A percentile compares a stretch with the other conserved stretches of the same genome.
Evolutionary conservation across 75 land plant genomes (phyloP).

Genomic region (Picea glauca): DNA sequence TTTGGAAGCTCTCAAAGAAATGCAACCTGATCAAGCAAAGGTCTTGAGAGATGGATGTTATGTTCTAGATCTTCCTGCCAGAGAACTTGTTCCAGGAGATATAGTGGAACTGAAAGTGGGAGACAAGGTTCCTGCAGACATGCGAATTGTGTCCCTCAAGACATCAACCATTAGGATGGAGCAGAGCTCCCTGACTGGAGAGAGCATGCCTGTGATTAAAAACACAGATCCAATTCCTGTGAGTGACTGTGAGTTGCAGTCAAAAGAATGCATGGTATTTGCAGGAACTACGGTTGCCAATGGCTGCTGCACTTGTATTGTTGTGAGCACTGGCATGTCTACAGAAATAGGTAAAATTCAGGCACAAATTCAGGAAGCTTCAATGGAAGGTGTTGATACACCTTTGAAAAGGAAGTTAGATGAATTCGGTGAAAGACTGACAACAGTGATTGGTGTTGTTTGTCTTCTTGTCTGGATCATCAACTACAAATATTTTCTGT

Average conservation of each 20-base stretch:
- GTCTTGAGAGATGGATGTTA: slow-evolving; percentile 57
- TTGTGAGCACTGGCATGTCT: slow-evolving; percentile 66
- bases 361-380: slow-evolving; percentile 78
- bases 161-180: slow-evolving; percentile 75
- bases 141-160: slow-evolving; percentile 56
- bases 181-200: slow-evolving; percentile 87
- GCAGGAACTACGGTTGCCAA: slow-evolving; percentile 83
- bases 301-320: slow-evolving; percentile 68
- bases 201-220: slow-evolving; percentile 69
- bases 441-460: slow-evolving; percentile 59
- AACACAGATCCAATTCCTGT: slow-evolving; percentile 19
- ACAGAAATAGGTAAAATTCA: slow-evolving; percentile 91
- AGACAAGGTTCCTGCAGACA: slow-evolving; percentile 89
- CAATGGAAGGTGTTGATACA: slow-evolving; percentile 65
- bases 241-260: slow-evolving; percentile 72
- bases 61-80: slow-evolving; percentile 63
- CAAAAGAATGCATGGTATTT: slow-evolving; percentile 85
- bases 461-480: slow-evolving; percentile 79
- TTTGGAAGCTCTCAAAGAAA: slow-evolving; percentile 81
- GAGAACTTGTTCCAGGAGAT: slow-evolving; percentile 92
- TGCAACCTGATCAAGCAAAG: slow-evolving; percentile 68
- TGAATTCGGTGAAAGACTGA: slow-evolving; percentile 74
- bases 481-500: slow-evolving; percentile 70
- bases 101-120: slow-evolving; percentile 73
- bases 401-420: slow-evolving; percentile 89